These are phyloP conservation scores for Daldinia childiae DNA, from an alignment of 495 filamentous ascomycete species.

Conservation along the genomic window DNA sequence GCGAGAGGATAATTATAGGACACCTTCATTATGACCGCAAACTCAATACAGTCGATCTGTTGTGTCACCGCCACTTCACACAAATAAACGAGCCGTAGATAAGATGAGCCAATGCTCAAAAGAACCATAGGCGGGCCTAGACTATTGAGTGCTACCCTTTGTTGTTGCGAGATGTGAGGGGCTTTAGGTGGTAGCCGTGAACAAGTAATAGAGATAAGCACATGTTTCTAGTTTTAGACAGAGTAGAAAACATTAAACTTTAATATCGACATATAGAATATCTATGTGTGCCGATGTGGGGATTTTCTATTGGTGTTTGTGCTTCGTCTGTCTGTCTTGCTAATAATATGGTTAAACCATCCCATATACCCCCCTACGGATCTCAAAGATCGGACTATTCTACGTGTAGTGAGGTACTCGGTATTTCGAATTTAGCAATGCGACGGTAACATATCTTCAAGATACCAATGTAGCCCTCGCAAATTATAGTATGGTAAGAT, in stretches of 20 bases:
- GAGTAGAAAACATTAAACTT: constrained; percentile 10
- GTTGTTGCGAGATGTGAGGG: constrained; percentile 4
- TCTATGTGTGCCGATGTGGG: constrained; percentile 3
- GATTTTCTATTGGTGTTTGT: neutral
- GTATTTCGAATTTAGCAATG: neutral
- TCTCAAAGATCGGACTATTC: constrained; percentile 1
- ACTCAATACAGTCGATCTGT: constrained; percentile 6
- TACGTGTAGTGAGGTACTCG: neutral
- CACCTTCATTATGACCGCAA: constrained; percentile 6
- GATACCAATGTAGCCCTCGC: neutral
- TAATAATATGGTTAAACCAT: constrained; percentile 11
- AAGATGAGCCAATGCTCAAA: constrained; percentile 7
- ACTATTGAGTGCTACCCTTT: constrained; percentile 24
- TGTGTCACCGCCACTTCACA: constrained; percentile 18
- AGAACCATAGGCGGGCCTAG: constrained; percentile 4
- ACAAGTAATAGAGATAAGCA: constrained; percentile 31
- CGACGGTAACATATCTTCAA: neutral
- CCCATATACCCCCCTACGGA: neutral
- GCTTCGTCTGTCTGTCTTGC: constrained; percentile 1
- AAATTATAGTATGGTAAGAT: neutral
- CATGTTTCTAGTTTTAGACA: constrained; percentile 32
- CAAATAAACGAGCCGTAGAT: constrained; percentile 9
- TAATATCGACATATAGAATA: constrained; percentile 6
- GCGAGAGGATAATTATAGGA: constrained; percentile 9
- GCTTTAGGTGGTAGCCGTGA: neutral